A percentile compares a stretch with the other conserved stretches of the same genome.
phyloP scores from a whole-genome alignment of 1,284 basidiomycete genomes.

The Austroboletus niveus region DNA sequence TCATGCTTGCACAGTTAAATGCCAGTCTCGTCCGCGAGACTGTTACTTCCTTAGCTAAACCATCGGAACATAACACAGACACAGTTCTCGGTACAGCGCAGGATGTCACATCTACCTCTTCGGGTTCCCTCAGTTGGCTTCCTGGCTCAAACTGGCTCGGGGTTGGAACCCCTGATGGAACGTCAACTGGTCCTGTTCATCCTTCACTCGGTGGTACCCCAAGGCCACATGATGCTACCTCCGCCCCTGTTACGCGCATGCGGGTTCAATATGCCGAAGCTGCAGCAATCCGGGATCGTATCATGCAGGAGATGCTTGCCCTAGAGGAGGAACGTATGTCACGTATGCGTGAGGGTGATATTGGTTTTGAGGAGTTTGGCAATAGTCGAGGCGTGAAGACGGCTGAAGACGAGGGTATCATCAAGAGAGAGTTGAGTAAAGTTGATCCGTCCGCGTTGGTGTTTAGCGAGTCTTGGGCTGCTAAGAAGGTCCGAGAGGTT shows the following conservation, averaged over 20 bases:
- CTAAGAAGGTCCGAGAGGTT: constrained; percentile 75
- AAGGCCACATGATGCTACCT: constrained; percentile 19
- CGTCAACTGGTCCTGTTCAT: constrained; percentile 28
- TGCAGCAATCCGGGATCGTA: constrained; percentile 87
- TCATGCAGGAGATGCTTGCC: constrained; percentile 98
- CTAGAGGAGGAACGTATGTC: constrained; percentile 96
- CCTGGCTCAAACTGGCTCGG: constrained; percentile 63
- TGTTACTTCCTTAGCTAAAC: constrained; percentile 34
- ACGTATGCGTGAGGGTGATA: constrained; percentile 78
- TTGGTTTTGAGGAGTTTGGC: constrained; percentile 47
- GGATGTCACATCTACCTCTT: constrained; percentile 27
- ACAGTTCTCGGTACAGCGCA: constrained; percentile 3
- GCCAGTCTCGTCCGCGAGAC: constrained; percentile 69
- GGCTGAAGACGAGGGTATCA: constrained; percentile 88
- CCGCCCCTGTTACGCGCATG: constrained; percentile 46
- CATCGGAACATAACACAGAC: constrained; percentile 31
- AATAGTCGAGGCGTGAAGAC: constrained; percentile 53
- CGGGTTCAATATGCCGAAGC: constrained; percentile 79
- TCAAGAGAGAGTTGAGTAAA: constrained; percentile 91
- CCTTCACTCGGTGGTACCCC: constrained; percentile 31
- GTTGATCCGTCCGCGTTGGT: constrained; percentile 95
- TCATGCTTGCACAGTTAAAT: constrained; percentile 98
- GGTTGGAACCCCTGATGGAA: constrained; percentile 28
- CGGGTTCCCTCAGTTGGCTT: constrained; percentile 54
- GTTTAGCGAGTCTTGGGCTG: constrained; percentile 93